These are phyloP conservation scores for Colletotrichum sp. DNA, from an alignment of 2,329 filamentous ascomycete species.

Conservation along the genomic window DNA sequence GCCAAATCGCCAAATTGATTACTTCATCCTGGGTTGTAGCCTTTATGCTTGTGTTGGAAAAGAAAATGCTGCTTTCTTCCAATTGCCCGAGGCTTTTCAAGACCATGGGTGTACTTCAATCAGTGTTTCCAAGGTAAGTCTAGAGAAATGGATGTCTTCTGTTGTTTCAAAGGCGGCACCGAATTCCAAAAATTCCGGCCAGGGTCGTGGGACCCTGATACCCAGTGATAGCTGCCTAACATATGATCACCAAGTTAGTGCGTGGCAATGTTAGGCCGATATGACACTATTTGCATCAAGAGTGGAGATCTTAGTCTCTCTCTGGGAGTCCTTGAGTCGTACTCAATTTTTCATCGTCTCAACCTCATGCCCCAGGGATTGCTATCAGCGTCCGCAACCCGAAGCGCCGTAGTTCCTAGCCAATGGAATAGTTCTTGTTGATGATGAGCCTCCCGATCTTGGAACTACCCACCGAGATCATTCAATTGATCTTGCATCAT, in stretches of 20 bases:
- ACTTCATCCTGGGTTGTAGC: neutral
- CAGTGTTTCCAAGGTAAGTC: neutral
- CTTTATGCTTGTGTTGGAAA: neutral
- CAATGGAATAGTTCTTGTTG: neutral
- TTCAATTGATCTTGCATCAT: neutral
- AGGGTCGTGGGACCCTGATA: neutral
- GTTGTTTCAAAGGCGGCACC: neutral
- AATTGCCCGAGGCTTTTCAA: neutral
- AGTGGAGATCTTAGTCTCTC: neutral
- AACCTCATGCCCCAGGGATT: neutral
- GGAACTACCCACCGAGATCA: neutral
- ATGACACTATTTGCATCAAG: neutral
- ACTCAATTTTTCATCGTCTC: neutral
- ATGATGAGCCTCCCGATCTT: neutral
- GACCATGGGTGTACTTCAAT: neutral
- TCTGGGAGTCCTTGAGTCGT: neutral
- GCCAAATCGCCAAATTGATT: neutral
- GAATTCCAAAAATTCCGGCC: neutral
- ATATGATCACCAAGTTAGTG: accelerated
- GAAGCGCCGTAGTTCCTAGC: neutral
- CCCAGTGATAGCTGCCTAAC: neutral
- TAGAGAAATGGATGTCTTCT: neutral
- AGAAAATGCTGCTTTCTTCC: neutral
- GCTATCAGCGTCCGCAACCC: neutral
- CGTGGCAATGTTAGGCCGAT: neutral